These are phyloP conservation scores for Anisodus tanguticus DNA, from an alignment of 257 asterid genomes.

Conservation along the genomic window DNA sequence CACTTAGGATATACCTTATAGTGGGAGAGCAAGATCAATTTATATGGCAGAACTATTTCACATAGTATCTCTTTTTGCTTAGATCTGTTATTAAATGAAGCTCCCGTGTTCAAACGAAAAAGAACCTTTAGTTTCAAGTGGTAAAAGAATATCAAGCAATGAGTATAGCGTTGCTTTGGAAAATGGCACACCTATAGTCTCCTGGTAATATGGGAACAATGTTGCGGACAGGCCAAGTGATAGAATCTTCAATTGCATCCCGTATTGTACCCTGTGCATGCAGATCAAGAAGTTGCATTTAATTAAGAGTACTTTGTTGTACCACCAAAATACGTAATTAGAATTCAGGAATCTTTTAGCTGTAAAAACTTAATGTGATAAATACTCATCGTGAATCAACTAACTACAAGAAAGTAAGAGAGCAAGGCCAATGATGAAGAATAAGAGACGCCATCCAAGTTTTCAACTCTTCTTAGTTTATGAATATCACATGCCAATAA, in stretches of 20 bases:
- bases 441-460: background rate
- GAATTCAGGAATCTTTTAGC: background rate
- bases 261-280: slow-evolving; percentile 68
- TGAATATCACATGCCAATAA: background rate
- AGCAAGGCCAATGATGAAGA: slow-evolving; percentile 16
- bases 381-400: background rate
- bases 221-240: slow-evolving; percentile 95
- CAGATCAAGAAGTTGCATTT: background rate
- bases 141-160: background rate
- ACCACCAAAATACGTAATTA: background rate
- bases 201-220: slow-evolving; percentile 92
- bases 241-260: slow-evolving; percentile 95
- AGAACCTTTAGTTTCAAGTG: background rate
- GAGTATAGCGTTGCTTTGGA: background rate
- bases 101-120: background rate
- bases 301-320: background rate
- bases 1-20: background rate
- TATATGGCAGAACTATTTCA: background rate
- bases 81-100: background rate
- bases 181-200: slow-evolving; percentile 71
- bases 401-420: background rate
- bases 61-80: background rate
- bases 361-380: background rate
- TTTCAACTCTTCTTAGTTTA: background rate
- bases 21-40: background rate